Percentiles rank a stretch among this genome's conserved stretches.
These are phyloP conservation scores for Rhododendron kiyosumense DNA, from an alignment of 148 eudicot genomes.

Conservation along the genomic window DNA sequence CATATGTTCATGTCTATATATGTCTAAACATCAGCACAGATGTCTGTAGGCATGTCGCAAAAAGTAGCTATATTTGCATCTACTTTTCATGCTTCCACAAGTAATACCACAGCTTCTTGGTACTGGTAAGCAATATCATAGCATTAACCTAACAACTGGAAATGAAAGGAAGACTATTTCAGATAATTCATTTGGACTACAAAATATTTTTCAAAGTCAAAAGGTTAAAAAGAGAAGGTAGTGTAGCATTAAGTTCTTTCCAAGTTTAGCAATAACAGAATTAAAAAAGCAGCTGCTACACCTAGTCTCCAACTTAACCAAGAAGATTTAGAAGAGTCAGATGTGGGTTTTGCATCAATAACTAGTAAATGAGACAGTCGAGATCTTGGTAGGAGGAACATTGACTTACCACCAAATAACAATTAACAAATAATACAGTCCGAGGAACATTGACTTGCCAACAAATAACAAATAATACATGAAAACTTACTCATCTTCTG, in stretches of 20 bases:
- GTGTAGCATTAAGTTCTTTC: neutral
- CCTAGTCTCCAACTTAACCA: neutral
- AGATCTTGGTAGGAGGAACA: neutral
- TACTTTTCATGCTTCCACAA: neutral
- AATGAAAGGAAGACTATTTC: neutral
- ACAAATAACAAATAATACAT: neutral
- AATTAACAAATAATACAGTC: no score
- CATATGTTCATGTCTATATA: neutral
- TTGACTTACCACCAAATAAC: neutral
- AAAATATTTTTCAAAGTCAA: neutral
- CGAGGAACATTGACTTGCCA: neutral
- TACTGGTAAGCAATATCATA: neutral
- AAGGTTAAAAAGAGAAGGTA: neutral
- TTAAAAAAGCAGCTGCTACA: neutral
- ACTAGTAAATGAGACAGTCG: neutral
- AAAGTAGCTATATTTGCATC: neutral
- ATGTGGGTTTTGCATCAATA: neutral
- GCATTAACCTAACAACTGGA: neutral
- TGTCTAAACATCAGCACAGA: neutral
- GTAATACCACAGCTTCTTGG: neutral
- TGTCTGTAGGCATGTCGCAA: neutral
- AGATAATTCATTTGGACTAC: neutral
- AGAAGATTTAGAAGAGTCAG: neutral
- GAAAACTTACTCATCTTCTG: conserved; percentile 88
- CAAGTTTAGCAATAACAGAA: neutral